Evolutionary conservation across 345 rosid species (phyloP).

Genomic region (Eucalyptus regnans): DNA sequence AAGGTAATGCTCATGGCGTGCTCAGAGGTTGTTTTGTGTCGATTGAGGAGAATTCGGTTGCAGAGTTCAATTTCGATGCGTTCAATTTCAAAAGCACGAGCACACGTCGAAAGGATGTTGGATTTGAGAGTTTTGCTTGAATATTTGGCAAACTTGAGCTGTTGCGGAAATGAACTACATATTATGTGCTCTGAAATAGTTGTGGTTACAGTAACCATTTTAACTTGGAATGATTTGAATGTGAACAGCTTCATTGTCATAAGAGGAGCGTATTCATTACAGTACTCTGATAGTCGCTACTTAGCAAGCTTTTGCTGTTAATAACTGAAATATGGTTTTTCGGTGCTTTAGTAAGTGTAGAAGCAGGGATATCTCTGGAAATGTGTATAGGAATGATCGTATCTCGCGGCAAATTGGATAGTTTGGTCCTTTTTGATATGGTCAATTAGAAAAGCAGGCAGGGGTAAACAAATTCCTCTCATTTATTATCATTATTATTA

Average conservation of each 20-base stretch:
- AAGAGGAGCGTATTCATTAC: background rate
- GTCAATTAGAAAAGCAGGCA: background rate
- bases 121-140: background rate
- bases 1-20: slow-evolving; percentile 28
- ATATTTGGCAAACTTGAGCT: background rate
- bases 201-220: background rate
- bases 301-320: background rate
- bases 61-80: background rate
- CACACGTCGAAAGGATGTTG: background rate
- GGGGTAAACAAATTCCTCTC: background rate
- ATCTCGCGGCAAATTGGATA: background rate
- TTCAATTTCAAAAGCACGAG: background rate
- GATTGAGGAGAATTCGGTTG: background rate
- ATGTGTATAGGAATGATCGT: background rate
- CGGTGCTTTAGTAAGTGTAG: background rate
- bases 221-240: background rate
- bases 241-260: background rate
- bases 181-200: background rate
- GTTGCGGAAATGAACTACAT: background rate
- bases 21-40: background rate
- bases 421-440: background rate
- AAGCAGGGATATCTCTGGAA: background rate
- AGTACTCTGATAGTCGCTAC: background rate
- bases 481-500: background rate
- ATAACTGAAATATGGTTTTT: background rate